Percentiles rank a stretch among this genome's conserved stretches.
Conservation (phyloP, 192 early-diverging fungal species). For the Coemansia sp. region DNA sequence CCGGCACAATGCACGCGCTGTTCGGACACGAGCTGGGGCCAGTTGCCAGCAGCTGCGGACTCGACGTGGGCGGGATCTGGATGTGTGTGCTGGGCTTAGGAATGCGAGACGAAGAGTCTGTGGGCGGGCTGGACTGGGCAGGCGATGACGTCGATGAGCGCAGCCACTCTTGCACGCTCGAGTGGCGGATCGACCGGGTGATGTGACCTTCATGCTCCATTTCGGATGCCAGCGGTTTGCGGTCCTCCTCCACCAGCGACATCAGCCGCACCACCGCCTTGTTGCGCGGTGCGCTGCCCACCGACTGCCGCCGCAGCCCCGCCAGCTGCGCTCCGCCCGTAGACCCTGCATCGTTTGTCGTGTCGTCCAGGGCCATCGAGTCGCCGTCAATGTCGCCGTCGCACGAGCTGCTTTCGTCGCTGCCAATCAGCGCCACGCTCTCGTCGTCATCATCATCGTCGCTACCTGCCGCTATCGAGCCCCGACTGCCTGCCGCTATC, state of each 20-base stretch:
- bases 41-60: conserved; percentile 22
- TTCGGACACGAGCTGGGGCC: conserved; percentile 8
- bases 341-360: conserved; percentile 7
- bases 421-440: conserved; percentile 1
- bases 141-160: conserved; percentile 22
- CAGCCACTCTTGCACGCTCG: conserved; percentile 52
- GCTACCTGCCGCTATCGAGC: too few relatives aligned
- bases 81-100: background rate
- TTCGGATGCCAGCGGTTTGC: conserved; percentile 44
- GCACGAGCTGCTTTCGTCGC: conserved; percentile 6
- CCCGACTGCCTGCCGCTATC: too few relatives aligned
- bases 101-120: background rate
- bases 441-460: conserved; percentile 36
- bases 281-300: conserved; percentile 36
- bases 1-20: background rate
- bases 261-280: conserved; percentile 49
- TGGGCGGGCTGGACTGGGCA: conserved; percentile 11
- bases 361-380: conserved; percentile 25
- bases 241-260: conserved; percentile 49
- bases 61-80: conserved; percentile 16
- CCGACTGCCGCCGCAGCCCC: conserved; percentile 21
- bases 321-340: background rate
- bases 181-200: conserved; percentile 47
- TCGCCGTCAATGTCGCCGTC: conserved; percentile 18
- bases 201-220: conserved; percentile 56